Evolutionary conservation across 139 green algal genomes (phyloP).

Genomic region (Desmodesmus armatus): DNA sequence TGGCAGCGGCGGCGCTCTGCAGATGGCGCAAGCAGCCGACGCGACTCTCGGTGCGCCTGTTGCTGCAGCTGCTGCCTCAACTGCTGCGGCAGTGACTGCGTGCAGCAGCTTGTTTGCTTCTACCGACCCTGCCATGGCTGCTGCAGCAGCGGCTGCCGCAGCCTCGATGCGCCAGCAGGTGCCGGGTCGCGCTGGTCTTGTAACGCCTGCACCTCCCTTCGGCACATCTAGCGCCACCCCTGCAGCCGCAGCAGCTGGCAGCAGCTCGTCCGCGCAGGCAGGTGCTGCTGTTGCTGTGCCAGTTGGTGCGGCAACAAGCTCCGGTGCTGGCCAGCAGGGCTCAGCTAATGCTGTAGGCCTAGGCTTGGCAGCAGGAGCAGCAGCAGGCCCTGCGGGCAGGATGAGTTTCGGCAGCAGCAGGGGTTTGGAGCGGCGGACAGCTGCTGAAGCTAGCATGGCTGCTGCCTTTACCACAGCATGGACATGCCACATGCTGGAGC

Average conservation of each 20-base stretch:
- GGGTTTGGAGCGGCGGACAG: not conserved
- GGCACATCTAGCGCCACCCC: not conserved
- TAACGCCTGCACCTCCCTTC: too few species aligned
- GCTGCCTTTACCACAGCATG: conserved; percentile 2
- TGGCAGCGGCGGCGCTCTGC: not conserved
- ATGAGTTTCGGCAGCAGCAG: not conserved
- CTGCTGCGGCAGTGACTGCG: not conserved
- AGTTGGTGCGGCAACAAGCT: not conserved
- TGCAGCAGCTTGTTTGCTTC: not conserved
- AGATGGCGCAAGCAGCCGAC: not conserved
- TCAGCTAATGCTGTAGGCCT: not conserved
- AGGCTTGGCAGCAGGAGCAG: not conserved
- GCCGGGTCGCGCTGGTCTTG: too few species aligned
- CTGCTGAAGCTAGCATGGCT: not conserved
- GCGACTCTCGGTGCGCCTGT: not conserved
- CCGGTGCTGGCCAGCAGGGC: not conserved
- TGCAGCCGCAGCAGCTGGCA: not conserved
- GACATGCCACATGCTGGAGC: not conserved
- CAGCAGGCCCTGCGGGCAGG: not conserved
- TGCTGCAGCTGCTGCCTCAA: not conserved
- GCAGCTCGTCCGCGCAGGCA: not conserved
- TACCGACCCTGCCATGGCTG: not conserved
- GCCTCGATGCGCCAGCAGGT: not conserved
- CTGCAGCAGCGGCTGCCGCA: not conserved
- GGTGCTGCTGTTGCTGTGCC: not conserved